Evolutionary conservation across 2,329 filamentous ascomycete genomes (phyloP).

Genomic region (Penicillium hesseltinei): DNA sequence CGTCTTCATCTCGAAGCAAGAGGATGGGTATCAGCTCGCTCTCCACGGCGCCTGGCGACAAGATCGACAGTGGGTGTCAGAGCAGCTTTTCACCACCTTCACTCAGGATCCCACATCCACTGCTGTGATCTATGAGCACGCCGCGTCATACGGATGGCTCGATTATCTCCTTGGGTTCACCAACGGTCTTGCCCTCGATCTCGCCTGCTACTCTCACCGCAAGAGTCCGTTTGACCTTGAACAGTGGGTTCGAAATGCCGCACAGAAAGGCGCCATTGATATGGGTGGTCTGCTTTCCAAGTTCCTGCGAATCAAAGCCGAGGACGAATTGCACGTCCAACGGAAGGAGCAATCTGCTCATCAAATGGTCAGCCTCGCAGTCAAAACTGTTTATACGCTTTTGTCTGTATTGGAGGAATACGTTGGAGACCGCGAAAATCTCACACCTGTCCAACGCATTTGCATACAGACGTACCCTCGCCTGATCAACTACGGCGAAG

Average conservation of each 20-base stretch:
- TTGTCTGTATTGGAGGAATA: constrained; percentile 75
- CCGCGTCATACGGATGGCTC: constrained; percentile 78
- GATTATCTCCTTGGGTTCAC: constrained; percentile 74
- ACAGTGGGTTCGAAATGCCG: constrained; percentile 73
- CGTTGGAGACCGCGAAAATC: constrained; percentile 59
- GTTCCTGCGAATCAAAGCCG: constrained; percentile 80
- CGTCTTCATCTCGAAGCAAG: constrained; percentile 76
- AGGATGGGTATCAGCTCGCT: constrained; percentile 79
- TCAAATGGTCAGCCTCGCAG: constrained; percentile 71
- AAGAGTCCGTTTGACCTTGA: constrained; percentile 76
- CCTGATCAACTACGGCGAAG: constrained; percentile 93
- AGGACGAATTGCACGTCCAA: constrained; percentile 73
- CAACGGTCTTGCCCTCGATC: constrained; percentile 82
- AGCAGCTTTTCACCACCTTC: constrained; percentile 74
- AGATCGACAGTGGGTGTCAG: constrained; percentile 81
- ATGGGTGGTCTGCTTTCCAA: constrained; percentile 71
- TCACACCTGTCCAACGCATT: constrained; percentile 77
- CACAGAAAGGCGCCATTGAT: constrained; percentile 61
- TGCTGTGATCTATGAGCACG: constrained; percentile 72
- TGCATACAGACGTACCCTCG: constrained; percentile 92
- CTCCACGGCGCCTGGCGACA: constrained; percentile 89
- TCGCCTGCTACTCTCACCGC: constrained; percentile 81
- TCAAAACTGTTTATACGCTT: constrained; percentile 80
- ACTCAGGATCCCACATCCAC: constrained; percentile 67
- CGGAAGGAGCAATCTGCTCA: constrained; percentile 64